phyloP scores from a whole-genome alignment of 1,284 basidiomycete species.

The Puccinia polysora region DNA sequence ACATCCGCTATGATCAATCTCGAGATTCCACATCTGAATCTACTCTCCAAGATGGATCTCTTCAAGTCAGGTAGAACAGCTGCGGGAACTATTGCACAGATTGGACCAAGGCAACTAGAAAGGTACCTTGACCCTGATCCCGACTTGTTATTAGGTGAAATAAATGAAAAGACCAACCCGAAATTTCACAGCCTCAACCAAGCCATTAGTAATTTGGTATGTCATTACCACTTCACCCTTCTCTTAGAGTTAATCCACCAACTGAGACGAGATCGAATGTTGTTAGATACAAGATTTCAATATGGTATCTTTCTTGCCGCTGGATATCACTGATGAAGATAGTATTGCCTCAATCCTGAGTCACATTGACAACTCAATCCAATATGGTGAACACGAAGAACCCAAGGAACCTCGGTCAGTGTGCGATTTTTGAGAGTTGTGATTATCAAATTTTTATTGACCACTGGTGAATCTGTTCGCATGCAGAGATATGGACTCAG shows the following conservation, averaged over 20 bases:
- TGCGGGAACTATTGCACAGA: conserved; percentile 1
- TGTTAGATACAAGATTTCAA: conserved; percentile 93
- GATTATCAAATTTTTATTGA: conserved; percentile 20
- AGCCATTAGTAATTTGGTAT: conserved; percentile 86
- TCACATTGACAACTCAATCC: conserved; percentile 92
- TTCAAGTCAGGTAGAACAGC: conserved; percentile 67
- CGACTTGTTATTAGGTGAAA: conserved; percentile 68
- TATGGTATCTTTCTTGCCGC: conserved; percentile 89
- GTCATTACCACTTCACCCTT: conserved; percentile 49
- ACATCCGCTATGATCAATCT: conserved; percentile 99
- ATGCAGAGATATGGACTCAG: conserved; percentile 48
- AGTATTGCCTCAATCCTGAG: conserved; percentile 84
- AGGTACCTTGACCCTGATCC: conserved; percentile 97
- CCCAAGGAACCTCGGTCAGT: conserved; percentile 50
- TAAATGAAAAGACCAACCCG: conserved; percentile 67
- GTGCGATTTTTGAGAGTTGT: not conserved
- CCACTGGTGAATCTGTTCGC: not conserved
- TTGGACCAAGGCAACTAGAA: conserved; percentile 35
- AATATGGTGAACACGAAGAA: conserved; percentile 50
- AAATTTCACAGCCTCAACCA: conserved; percentile 89
- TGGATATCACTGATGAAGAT: conserved; percentile 84
- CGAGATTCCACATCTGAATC: conserved; percentile 91
- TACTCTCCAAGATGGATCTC: conserved; percentile 99
- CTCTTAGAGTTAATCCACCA: conserved; percentile 28
- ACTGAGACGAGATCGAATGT: conserved; percentile 2